Percentiles rank a stretch among this genome's conserved stretches.
phyloP scores from a whole-genome alignment of 1,139 yeast genomes.

The Lipomyces yarrowii region DNA sequence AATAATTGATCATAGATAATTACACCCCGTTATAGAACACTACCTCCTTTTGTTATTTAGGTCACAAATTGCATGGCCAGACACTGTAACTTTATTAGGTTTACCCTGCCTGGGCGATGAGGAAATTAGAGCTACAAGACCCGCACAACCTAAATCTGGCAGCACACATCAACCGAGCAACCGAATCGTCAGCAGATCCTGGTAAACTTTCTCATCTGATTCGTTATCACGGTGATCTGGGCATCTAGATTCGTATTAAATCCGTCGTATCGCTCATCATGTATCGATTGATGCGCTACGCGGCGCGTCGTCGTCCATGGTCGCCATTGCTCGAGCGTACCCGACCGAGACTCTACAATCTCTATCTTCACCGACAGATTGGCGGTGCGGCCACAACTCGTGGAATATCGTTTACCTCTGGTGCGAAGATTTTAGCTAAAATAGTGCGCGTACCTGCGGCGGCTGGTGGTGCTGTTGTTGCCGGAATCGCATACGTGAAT shows the following conservation, averaged over 20 bases:
- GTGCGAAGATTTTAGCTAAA: slow-evolving; percentile 60
- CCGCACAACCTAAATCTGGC: neutral
- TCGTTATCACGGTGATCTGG: neutral
- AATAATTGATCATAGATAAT: no score
- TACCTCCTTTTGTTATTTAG: no score
- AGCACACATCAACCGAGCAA: neutral
- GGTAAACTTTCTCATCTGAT: neutral
- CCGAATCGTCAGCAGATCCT: neutral
- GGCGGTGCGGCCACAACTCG: slow-evolving; percentile 13
- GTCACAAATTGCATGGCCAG: no score
- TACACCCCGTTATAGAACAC: no score
- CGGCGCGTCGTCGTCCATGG: slow-evolving; percentile 2
- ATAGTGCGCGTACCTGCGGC: slow-evolving; percentile 71
- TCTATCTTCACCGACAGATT: slow-evolving; percentile 5
- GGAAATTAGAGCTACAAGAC: no score
- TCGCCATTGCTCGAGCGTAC: slow-evolving; percentile 4
- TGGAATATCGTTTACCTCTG: slow-evolving; percentile 43
- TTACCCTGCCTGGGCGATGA: no score
- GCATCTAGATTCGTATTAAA: neutral
- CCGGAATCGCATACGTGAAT: slow-evolving; percentile 90
- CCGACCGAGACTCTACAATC: slow-evolving; percentile 8
- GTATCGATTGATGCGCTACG: slow-evolving; percentile 8
- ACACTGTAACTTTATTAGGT: no score
- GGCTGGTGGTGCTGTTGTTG: slow-evolving; percentile 88
- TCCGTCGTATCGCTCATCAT: slow-evolving; percentile 1